Evolutionary conservation across 768 basidiomycete species (phyloP), one percentile per base, ranked within the genome.

Genomic region (Russula compacta): DNA sequence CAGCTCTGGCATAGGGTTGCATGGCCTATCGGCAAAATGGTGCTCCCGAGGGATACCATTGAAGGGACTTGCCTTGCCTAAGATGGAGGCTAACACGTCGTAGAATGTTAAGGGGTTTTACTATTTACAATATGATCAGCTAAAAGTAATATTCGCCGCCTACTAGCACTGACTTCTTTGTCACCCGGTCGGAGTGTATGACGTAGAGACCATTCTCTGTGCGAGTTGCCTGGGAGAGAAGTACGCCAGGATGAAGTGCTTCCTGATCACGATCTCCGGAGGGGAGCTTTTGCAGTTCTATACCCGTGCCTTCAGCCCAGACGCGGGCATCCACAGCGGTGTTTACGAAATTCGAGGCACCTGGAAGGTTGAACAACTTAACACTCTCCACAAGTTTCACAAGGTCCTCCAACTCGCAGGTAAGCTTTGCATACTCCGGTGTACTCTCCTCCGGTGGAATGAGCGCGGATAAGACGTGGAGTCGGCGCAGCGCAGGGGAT

Each of bases 331-430:
- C 79, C 12, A 78, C 66, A 47, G 63, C 55, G 19, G 64, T 62
- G 50, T 58, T 46, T 29, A 59, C 54, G 14, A 33, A 12, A 33
- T 24, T 60, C 10, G 64, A 49, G 9, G 62, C 61, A 50, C 39
- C 53, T n/a, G 69, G 68, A 14, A 72, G 53, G 24, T 80, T 72
- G 47, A 86, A 83, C 29, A 87, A 71, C 71, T 82, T 87, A 55
- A 92, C 89, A 3, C 90, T 90, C 68, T 92, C 89, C 14, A 93
- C 90, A 10, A 93, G 77, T 63, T 78, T 81, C 58, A 92, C 75
- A 53, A 93, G 79, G 56, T 85, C 84, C 65, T 86, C 85, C 63
- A 93, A 72, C 63, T 88, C 83, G 44, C 66, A 62, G 61, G 82
- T 85, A 46, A 87, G 73, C 19, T 71, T 69, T 3, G 69, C 67